A percentile compares a stretch with the other conserved stretches of the same genome.
phyloP scores from a whole-genome alignment of 768 basidiomycete species.

The Phaeotremella fagi region DNA sequence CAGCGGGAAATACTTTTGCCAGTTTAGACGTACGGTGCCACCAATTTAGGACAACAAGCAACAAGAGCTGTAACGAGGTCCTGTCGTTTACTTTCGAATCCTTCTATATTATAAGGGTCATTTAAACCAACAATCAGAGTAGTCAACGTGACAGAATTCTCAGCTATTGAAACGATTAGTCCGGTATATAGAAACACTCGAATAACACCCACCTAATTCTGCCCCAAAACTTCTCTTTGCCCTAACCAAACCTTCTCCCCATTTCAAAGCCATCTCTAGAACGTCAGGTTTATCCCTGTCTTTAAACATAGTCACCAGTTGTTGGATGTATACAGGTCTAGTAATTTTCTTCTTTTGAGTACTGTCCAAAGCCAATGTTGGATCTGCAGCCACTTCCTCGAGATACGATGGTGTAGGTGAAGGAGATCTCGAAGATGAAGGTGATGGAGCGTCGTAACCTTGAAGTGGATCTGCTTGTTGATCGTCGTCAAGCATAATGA shows the following conservation, averaged over 20 bases:
- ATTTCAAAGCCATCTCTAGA: conserved; percentile 71
- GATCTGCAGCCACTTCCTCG: conserved; percentile 78
- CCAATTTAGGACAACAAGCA: conserved; percentile 67
- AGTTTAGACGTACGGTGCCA: conserved; percentile 65
- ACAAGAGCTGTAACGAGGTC: conserved; percentile 73
- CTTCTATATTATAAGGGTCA: conserved; percentile 76
- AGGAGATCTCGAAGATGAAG: conserved; percentile 61
- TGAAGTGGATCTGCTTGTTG: conserved; percentile 77
- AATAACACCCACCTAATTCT: conserved; percentile 74
- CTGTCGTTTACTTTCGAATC: conserved; percentile 72
- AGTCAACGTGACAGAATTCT: conserved; percentile 79
- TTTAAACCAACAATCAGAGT: conserved; percentile 69
- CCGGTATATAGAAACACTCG: background rate
- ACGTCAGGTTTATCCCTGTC: conserved; percentile 63
- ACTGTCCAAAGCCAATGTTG: conserved; percentile 64
- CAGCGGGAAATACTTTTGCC: background rate
- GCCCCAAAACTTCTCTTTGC: conserved; percentile 78
- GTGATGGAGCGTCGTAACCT: conserved; percentile 66
- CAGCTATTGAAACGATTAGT: conserved; percentile 55
- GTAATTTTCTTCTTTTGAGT: conserved; percentile 58
- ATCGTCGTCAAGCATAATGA: conserved; percentile 53
- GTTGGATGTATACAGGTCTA: conserved; percentile 85
- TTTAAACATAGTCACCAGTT: conserved; percentile 73
- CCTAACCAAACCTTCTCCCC: conserved; percentile 76
- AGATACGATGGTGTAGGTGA: conserved; percentile 80